Evolutionary conservation across 345 rosid species (phyloP).

Genomic region (Brassica napus): DNA sequence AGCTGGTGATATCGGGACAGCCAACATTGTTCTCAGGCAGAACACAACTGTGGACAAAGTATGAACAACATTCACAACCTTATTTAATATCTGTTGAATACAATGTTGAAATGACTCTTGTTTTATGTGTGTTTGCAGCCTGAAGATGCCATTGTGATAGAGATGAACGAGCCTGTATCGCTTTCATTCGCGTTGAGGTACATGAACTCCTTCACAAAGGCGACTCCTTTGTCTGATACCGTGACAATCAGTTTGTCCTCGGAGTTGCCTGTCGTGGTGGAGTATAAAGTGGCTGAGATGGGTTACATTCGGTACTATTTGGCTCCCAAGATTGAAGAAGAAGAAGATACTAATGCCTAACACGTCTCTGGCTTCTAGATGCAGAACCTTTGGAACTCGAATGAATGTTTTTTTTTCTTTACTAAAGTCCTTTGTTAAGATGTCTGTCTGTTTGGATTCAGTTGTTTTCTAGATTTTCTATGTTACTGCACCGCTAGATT

Average conservation of each 20-base stretch:
- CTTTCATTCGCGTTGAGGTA: constrained; percentile 93
- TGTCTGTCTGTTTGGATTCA: constrained; percentile 1
- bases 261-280: constrained; percentile 93
- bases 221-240: constrained; percentile 76
- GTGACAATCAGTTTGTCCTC: constrained; percentile 94
- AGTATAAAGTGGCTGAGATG: constrained; percentile 99
- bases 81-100: background rate
- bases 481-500: background rate
- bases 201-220: constrained; percentile 97
- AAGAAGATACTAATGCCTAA: constrained; percentile 73
- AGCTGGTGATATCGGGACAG: constrained; percentile 93
- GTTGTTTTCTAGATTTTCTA: background rate
- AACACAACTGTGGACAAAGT: constrained; percentile 93
- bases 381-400: background rate
- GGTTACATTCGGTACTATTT: constrained; percentile 88
- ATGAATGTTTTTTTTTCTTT: background rate
- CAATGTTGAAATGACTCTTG: background rate
- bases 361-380: background rate
- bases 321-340: constrained; percentile 99
- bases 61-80: constrained; percentile 1
- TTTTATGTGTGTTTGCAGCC: constrained; percentile 56
- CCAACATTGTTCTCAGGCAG: constrained; percentile 91
- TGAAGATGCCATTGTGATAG: constrained; percentile 79
- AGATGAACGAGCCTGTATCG: constrained; percentile 95
- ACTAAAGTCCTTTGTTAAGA: background rate